Evolutionary conservation across 257 asterid species (phyloP).

Genomic region (Fraxinus excelsior): DNA sequence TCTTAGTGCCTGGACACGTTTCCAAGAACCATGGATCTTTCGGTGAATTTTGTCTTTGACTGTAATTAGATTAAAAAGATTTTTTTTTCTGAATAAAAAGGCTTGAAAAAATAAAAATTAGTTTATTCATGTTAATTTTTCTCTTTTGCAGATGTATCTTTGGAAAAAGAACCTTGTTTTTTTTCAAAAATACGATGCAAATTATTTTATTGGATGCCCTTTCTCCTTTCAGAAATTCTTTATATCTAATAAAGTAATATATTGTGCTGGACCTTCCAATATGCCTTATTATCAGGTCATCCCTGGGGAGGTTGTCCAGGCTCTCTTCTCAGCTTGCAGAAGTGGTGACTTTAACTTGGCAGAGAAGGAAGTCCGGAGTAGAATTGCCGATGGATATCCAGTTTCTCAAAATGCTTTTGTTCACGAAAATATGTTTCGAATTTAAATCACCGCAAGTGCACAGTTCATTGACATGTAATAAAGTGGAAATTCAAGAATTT

Average conservation of each 20-base stretch:
- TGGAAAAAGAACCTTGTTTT: too few species aligned
- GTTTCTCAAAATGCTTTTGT: too few species aligned
- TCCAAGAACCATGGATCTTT: too few species aligned
- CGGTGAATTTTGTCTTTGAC: neutral
- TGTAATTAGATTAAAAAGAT: too few species aligned
- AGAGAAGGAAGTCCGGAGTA: constrained; percentile 75
- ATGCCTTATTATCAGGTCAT: constrained; percentile 59
- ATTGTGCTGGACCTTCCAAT: constrained; percentile 5
- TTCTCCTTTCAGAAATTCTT: neutral
- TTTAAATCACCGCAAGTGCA: too few species aligned
- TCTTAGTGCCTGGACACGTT: neutral
- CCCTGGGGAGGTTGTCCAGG: constrained; percentile 60
- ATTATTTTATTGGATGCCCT: neutral
- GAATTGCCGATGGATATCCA: constrained; percentile 92
- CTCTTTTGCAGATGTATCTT: too few species aligned
- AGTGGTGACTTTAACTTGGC: constrained; percentile 81
- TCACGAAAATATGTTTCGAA: too few species aligned
- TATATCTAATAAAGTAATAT: constrained; percentile 1
- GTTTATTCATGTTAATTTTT: too few species aligned
- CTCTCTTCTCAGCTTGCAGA: constrained; percentile 71
- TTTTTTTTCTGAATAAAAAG: too few species aligned
- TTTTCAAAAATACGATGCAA: neutral
- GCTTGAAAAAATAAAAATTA: too few species aligned
- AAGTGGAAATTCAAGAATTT: too few species aligned
- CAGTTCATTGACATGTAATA: too few species aligned